phyloP scores from a whole-genome alignment of 805 yeast genomes.

The Pichia californica region DNA sequence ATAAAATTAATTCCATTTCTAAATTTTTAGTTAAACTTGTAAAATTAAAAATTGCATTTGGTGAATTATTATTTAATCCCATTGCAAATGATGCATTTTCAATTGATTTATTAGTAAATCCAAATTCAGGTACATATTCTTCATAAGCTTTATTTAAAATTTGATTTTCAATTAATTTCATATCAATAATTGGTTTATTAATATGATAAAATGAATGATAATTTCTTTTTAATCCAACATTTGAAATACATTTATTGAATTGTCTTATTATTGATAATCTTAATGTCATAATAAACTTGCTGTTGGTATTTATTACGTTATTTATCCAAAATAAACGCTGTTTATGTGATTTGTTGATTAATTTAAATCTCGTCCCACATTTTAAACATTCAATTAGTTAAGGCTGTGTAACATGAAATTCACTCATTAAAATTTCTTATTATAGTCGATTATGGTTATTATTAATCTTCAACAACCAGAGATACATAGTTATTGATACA shows the following conservation, averaged over 20 bases:
- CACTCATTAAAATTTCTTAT: too few species aligned
- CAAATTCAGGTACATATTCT: constrained; percentile 36
- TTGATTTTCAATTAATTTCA: constrained; percentile 32
- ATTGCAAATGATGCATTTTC: constrained; percentile 38
- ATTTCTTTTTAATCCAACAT: constrained; percentile 20
- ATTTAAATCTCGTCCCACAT: too few species aligned
- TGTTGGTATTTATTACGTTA: too few species aligned
- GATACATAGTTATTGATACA: too few species aligned
- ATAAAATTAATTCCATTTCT: constrained; percentile 37
- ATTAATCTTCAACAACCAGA: too few species aligned
- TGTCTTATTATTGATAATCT: neutral
- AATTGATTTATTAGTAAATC: constrained; percentile 37
- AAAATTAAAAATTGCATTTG: constrained; percentile 35
- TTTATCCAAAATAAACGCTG: too few species aligned
- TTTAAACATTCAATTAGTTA: too few species aligned
- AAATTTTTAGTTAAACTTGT: constrained; percentile 24
- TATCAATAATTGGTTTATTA: constrained; percentile 30
- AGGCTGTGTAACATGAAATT: too few species aligned
- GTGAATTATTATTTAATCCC: constrained; percentile 34
- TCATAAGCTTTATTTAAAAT: constrained; percentile 28
- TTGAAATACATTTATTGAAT: neutral
- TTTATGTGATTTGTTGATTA: too few species aligned
- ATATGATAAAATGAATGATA: constrained; percentile 35
- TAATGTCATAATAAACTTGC: neutral
- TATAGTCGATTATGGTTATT: too few species aligned